Conservation (phyloP, 331 rosid species). For the Quercus lobata region DNA sequence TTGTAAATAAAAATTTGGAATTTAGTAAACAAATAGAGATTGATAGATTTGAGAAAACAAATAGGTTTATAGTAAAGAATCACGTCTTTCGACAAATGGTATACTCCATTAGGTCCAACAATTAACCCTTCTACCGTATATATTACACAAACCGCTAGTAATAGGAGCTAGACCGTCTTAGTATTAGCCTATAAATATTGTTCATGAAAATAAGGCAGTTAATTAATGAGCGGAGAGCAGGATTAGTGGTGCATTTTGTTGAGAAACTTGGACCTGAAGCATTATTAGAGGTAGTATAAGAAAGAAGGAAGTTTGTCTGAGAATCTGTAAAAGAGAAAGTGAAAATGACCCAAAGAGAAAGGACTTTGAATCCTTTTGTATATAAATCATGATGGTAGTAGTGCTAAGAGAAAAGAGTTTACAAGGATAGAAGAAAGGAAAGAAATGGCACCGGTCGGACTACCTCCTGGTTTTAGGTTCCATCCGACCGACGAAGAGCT, state of each 20-base stretch:
- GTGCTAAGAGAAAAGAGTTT: constrained; percentile 27
- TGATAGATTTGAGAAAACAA: too few species aligned
- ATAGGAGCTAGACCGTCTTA: background rate
- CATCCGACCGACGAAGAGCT: constrained; percentile 99
- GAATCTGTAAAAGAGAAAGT: constrained; percentile 83
- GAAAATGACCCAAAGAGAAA: constrained; percentile 65
- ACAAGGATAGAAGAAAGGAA: background rate
- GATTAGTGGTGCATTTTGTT: background rate
- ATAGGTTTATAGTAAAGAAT: too few species aligned
- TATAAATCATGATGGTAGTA: constrained; percentile 35
- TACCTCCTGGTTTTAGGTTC: constrained; percentile 97
- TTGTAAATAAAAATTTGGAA: too few species aligned
- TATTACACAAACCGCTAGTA: too few species aligned
- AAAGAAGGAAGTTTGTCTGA: constrained; percentile 70
- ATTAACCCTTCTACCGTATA: too few species aligned
- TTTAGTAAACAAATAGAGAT: too few species aligned
- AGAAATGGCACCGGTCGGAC: constrained; percentile 86
- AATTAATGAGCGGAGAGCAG: background rate
- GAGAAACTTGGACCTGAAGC: constrained; percentile 16
- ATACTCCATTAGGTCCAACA: too few species aligned
- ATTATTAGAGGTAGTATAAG: constrained; percentile 11
- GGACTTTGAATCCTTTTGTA: constrained; percentile 55
- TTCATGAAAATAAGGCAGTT: background rate
- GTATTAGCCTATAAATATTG: background rate
- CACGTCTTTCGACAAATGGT: too few species aligned